These are phyloP conservation scores for Aspergillus olivimuriae DNA, from an alignment of 495 filamentous ascomycete genomes.

Conservation along the genomic window DNA sequence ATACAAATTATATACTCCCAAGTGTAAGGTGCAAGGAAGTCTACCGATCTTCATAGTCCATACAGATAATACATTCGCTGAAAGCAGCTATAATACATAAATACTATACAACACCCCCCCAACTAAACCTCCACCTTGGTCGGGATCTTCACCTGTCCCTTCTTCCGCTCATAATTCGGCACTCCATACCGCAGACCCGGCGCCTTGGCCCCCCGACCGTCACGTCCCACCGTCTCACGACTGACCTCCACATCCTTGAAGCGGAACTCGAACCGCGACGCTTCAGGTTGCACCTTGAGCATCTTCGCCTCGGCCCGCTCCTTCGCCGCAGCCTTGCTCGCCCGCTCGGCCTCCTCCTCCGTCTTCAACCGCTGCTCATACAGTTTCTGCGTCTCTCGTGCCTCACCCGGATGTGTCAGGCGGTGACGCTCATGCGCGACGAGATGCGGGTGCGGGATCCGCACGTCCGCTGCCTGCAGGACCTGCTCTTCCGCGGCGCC, in stretches of 20 bases:
- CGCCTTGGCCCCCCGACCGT: constrained; percentile 51
- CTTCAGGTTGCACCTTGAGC: constrained; percentile 39
- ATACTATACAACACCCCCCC: no score
- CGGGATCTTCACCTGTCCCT: constrained; percentile 67
- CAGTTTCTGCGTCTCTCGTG: constrained; percentile 28
- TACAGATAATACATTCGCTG: no score
- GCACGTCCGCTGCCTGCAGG: constrained; percentile 75
- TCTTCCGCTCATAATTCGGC: constrained; percentile 64
- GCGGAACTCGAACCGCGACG: constrained; percentile 72
- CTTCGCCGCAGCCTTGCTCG: constrained; percentile 29
- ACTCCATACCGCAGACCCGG: constrained; percentile 65
- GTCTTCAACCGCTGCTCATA: constrained; percentile 39
- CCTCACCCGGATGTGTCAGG: constrained; percentile 19
- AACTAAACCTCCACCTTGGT: constrained; percentile 51
- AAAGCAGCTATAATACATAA: no score
- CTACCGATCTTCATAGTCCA: no score
- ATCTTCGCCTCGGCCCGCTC: constrained; percentile 34
- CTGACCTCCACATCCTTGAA: constrained; percentile 58
- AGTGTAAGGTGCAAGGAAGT: no score
- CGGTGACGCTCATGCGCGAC: constrained; percentile 50
- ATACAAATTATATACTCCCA: no score
- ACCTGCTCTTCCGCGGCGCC: constrained; percentile 35
- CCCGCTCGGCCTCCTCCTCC: constrained; percentile 32
- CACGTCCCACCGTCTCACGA: constrained; percentile 50
- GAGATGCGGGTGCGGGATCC: constrained; percentile 85